Percentiles rank a stretch among this genome's conserved stretches.
Evolutionary conservation across 2,329 filamentous ascomycete genomes (phyloP).

Genomic region (Dothiorella sarmentorum): DNA sequence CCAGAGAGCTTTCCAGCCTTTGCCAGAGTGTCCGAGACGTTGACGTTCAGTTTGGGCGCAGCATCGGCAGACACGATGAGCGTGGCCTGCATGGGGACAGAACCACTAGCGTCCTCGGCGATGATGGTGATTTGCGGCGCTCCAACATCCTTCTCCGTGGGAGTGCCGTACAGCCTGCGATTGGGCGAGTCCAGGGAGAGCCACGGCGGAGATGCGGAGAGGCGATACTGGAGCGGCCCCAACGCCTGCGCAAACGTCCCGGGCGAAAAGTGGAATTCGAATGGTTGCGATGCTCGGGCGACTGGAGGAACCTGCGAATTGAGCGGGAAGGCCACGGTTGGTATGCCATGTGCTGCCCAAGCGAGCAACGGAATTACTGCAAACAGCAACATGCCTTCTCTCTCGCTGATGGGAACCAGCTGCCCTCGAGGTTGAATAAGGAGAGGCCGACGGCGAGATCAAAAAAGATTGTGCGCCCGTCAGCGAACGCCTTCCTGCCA

Average conservation of each 20-base stretch:
- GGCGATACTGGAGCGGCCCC: constrained; percentile 60
- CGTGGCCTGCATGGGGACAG: constrained; percentile 60
- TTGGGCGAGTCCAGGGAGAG: constrained; percentile 64
- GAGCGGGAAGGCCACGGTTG: constrained; percentile 62
- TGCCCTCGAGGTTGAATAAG: background rate
- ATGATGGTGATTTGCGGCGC: constrained; percentile 62
- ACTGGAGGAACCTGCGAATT: constrained; percentile 82
- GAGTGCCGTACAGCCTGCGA: constrained; percentile 69
- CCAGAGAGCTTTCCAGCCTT: constrained; percentile 56
- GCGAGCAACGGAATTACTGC: constrained; percentile 23
- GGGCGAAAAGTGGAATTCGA: constrained; percentile 67
- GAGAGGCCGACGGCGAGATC: constrained; percentile 24
- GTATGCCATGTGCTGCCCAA: constrained; percentile 26
- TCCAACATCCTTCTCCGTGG: constrained; percentile 55
- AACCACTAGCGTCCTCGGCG: constrained; percentile 65
- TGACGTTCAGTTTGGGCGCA: constrained; percentile 53
- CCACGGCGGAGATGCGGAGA: constrained; percentile 68
- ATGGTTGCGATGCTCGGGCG: constrained; percentile 64
- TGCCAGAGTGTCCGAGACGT: constrained; percentile 57
- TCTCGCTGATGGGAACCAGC: background rate
- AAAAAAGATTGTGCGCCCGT: background rate
- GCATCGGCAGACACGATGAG: constrained; percentile 63
- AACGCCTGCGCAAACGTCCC: constrained; percentile 67
- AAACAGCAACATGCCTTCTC: constrained; percentile 21
- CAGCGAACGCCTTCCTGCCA: constrained; percentile 20